phyloP scores from a whole-genome alignment of 345 rosid genomes.

The Brassica juncea region DNA sequence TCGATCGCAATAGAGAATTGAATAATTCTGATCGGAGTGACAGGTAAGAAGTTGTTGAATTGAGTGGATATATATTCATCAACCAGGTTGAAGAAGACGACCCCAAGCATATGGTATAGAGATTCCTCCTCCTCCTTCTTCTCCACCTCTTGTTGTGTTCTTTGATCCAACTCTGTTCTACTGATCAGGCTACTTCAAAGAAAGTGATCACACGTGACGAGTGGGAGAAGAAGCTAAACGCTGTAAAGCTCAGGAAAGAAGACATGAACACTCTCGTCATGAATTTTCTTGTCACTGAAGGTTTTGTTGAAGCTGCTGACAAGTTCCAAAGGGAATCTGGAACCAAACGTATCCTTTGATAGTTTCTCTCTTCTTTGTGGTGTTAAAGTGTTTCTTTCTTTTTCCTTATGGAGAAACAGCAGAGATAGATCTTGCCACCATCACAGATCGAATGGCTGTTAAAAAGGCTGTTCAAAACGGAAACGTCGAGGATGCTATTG shows the following conservation, averaged over 20 bases:
- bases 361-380: background rate
- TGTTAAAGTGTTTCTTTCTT: background rate
- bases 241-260: constrained; percentile 84
- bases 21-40: too few species aligned
- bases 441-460: constrained; percentile 94
- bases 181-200: constrained; percentile 57
- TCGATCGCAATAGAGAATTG: too few species aligned
- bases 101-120: constrained; percentile 53
- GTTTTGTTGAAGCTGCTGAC: constrained; percentile 94
- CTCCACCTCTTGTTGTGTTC: background rate
- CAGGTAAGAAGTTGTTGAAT: too few species aligned
- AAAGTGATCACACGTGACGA: constrained; percentile 77
- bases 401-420: constrained; percentile 70
- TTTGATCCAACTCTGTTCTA: background rate
- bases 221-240: constrained; percentile 94
- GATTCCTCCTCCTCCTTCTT: background rate
- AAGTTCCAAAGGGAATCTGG: constrained; percentile 92
- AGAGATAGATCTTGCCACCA: constrained; percentile 91
- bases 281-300: constrained; percentile 98
- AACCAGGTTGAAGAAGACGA: constrained; percentile 61
- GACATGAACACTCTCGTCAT: constrained; percentile 96
- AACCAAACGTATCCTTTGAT: constrained; percentile 78
- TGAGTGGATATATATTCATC: background rate
- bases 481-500: constrained; percentile 96
- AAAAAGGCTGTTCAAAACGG: constrained; percentile 97